Conservation (phyloP, 352 stramenopile species). For the Phytophthora nicotianae region DNA sequence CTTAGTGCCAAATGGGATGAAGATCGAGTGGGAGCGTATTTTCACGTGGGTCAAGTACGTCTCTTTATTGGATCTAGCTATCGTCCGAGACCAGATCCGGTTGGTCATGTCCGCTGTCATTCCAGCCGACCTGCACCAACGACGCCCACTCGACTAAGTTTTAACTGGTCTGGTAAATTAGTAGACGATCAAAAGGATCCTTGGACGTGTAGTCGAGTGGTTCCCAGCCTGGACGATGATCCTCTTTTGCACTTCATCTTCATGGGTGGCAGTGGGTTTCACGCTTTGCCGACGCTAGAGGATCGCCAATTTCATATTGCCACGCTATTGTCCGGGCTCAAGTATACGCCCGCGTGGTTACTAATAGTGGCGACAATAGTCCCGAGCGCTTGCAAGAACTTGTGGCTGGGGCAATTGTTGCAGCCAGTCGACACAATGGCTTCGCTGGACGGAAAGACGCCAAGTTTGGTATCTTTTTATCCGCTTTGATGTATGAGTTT, state of each 20-base stretch:
- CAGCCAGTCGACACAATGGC: background rate
- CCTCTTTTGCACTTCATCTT: background rate
- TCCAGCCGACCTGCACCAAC: background rate
- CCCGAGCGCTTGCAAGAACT: background rate
- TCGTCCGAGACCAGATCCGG: background rate
- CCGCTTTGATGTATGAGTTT: background rate
- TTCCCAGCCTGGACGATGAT: background rate
- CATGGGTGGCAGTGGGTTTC: background rate
- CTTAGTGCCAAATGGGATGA: background rate
- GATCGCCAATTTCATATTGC: background rate
- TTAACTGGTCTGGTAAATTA: background rate
- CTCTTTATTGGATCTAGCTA: background rate
- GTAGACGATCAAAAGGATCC: background rate
- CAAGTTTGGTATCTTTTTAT: background rate
- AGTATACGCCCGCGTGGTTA: background rate
- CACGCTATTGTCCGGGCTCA: background rate
- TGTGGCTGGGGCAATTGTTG: background rate
- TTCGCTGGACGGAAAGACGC: background rate
- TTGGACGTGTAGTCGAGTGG: background rate
- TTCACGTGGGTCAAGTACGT: background rate
- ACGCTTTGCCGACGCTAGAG: background rate
- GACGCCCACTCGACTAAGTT: background rate
- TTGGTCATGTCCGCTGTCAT: background rate
- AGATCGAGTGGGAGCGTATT: background rate
- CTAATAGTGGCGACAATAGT: background rate